Evolutionary conservation across 2,329 filamentous ascomycete species (phyloP).

Genomic region (Pyrenophora seminiperda): DNA sequence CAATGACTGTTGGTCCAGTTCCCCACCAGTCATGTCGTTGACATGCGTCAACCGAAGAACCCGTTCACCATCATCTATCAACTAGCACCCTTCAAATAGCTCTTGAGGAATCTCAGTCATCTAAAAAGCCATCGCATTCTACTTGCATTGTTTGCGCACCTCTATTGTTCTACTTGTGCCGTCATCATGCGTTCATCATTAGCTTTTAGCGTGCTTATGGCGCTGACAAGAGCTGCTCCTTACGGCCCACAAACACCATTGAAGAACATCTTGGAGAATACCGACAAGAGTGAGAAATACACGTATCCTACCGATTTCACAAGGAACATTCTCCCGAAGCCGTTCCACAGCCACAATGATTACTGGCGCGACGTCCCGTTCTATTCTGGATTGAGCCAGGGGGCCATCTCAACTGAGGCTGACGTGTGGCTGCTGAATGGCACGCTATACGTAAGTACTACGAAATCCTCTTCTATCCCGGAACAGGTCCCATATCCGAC

Average conservation of each 20-base stretch:
- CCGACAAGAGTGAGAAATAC: slow-evolving; percentile 59
- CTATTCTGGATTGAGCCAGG: slow-evolving; percentile 60
- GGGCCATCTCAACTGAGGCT: slow-evolving; percentile 63
- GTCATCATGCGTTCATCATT: slow-evolving; percentile 29
- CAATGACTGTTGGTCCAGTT: slow-evolving; percentile 20
- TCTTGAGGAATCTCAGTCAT: slow-evolving; percentile 1
- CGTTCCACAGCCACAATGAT: slow-evolving; percentile 64
- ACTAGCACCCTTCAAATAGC: slow-evolving; percentile 5
- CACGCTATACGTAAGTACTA: slow-evolving; percentile 56
- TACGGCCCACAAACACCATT: slow-evolving; percentile 52
- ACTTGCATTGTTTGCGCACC: background rate
- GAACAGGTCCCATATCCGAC: background rate
- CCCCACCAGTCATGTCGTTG: slow-evolving; percentile 30
- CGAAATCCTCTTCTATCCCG: background rate
- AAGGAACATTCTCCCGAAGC: slow-evolving; percentile 63
- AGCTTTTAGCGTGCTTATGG: slow-evolving; percentile 22
- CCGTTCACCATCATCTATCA: slow-evolving; percentile 14
- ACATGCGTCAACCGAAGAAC: slow-evolving; percentile 15
- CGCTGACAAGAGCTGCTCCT: slow-evolving; percentile 33
- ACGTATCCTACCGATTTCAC: slow-evolving; percentile 67
- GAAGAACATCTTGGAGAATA: slow-evolving; percentile 62
- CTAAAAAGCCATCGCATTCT: background rate
- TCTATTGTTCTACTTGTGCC: background rate
- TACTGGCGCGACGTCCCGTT: slow-evolving; percentile 59
- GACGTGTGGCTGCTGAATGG: slow-evolving; percentile 65